Conservation (phyloP, 805 yeast species). For the Starmera quercuum region DNA sequence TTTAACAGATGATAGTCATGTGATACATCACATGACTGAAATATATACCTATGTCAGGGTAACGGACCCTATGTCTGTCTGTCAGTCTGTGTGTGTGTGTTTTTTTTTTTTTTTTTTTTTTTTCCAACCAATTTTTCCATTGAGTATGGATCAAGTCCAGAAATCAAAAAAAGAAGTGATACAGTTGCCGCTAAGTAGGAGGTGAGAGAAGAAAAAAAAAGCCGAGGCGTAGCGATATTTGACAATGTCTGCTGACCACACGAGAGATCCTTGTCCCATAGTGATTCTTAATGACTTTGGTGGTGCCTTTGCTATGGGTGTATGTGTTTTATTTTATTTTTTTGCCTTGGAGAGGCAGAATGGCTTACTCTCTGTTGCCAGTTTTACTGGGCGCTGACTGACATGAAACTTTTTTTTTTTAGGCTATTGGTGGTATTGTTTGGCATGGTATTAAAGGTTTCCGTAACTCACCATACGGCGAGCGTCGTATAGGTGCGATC, state of each 20-base stretch:
- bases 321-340: slow-evolving; percentile 13
- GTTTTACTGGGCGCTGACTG: not conserved
- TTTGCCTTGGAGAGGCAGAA: too few relatives aligned
- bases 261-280: slow-evolving; percentile 98
- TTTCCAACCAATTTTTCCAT: not conserved
- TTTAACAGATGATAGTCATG: too few relatives aligned
- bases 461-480: slow-evolving; percentile 96
- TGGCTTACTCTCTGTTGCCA: not conserved
- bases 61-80: not conserved
- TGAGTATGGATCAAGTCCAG: too few relatives aligned
- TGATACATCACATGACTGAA: too few relatives aligned
- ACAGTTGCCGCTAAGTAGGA: too few relatives aligned
- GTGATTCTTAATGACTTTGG: slow-evolving; percentile 96
- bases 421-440: slow-evolving; percentile 87
- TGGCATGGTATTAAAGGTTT: slow-evolving; percentile 99
- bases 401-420: not conserved
- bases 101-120: not conserved
- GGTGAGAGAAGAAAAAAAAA: not conserved
- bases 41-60: too few relatives aligned
- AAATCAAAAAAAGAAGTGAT: too few relatives aligned
- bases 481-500: slow-evolving; percentile 83
- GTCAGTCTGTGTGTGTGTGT: too few relatives aligned
- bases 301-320: slow-evolving; percentile 99
- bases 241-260: slow-evolving; percentile 85
- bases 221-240: not conserved